Base-by-base conservation (phyloP, 441 rosid species). In the Corymbia citriodora region DNA sequence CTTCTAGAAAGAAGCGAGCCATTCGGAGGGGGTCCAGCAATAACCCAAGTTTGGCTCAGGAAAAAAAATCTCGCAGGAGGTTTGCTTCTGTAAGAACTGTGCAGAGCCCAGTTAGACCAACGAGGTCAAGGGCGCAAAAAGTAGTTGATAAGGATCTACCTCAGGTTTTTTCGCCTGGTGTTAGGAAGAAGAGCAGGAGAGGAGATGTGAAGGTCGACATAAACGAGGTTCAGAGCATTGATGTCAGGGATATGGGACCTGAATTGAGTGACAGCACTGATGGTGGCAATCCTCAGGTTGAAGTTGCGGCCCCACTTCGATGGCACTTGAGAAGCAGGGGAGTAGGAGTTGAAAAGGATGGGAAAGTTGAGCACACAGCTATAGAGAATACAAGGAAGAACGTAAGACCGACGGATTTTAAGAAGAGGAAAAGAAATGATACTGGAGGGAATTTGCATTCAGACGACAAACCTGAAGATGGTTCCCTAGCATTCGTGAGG, bases 141-240 rank as follows among this genome's bases (percentile, higher is more conserved):
- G 79, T 40, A 7, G 89, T 31, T 27, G 90, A 87, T 48, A 88
- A 81, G 55, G 87, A 45, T 53, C 49, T 33, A 6, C 19, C 36
- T 27, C 52, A 12, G 65, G 85, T 10, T 27, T n/a, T 72, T 21
- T 81, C 88, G 9, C 88, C 92, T 79, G 12, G 54, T 49, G 70
- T 50, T 88, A 92, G 92, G 87, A 92, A 88, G 90, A 94, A 92
- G 92, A 91, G 92, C 87, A 90, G 91, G 33, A 89, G 91, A 87
- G 54, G 91, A 68, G 57, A 16, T 29, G 40, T 48, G 54, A 48
- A 25, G 70, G 65, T 27, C 10, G 86, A 10, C 50, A 19, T 40
- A 11, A 45, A 79, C 19, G 89, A 72, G n/a, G 45, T 72, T 19
- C 88, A 89, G 53, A 87, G 52, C 87, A 52, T 59, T 54, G 36